Conservation (phyloP, 768 basidiomycete species). For the Lactarius vividus region DNA sequence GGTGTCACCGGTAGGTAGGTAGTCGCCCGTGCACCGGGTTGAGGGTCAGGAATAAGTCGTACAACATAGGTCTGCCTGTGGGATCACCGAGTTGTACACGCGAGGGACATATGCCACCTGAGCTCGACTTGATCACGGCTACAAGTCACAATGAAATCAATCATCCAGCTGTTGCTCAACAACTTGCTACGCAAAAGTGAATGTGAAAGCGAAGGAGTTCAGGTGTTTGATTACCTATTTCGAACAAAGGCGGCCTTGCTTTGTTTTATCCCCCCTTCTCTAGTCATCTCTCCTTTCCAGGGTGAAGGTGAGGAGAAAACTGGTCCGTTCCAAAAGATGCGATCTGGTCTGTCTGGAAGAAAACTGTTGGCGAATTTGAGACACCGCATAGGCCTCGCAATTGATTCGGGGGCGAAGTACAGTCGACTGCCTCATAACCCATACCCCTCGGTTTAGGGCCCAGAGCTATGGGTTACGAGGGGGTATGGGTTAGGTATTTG, state of each 20-base stretch:
- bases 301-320: conserved; percentile 7
- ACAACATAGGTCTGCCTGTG: too few relatives aligned
- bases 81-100: conserved; percentile 28
- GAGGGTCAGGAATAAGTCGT: too few relatives aligned
- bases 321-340: too few relatives aligned
- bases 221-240: conserved; percentile 62
- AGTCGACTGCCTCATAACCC: too few relatives aligned
- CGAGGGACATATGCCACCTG: conserved; percentile 34
- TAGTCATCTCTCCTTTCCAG: neutral
- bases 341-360: conserved; percentile 16
- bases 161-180: conserved; percentile 61
- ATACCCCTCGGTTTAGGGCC: too few relatives aligned
- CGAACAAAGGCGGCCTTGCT: too few relatives aligned
- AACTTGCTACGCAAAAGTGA: conserved; percentile 38
- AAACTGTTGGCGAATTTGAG: conserved; percentile 22
- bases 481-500: too few relatives aligned
- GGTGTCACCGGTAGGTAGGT: too few relatives aligned
- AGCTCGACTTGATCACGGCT: too few relatives aligned
- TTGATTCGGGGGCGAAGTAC: conserved; percentile 52
- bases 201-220: conserved; percentile 19
- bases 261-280: too few relatives aligned
- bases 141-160: conserved; percentile 55
- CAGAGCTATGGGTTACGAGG: too few relatives aligned
- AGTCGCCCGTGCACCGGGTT: too few relatives aligned
- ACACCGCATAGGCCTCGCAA: conserved; percentile 41